Base-by-base conservation (phyloP, 2,329 filamentous ascomycete genomes). In the Penicillium sp. region DNA sequence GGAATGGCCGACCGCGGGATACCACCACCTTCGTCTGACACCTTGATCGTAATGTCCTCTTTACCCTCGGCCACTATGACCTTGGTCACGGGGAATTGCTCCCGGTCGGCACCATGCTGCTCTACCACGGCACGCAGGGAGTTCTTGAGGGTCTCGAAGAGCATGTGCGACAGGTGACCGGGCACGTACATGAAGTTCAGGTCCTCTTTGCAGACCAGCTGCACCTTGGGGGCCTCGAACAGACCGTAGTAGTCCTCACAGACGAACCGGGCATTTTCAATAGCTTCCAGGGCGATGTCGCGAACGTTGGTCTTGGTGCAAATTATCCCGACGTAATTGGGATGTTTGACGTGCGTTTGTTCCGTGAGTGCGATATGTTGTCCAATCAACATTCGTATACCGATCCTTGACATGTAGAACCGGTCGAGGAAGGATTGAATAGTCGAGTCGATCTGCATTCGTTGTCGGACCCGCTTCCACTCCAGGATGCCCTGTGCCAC, bases 171-270 rank as follows among this genome's bases (percentile, higher is more conserved):
- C 71, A 98, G 71, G 74, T 98, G 93, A n/a, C 93, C 93, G 0
- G 93, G 93, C 46, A 98, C 93, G 68, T 98, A 98, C 93, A 98
- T 98, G 75, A 98, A 98, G 77, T 95, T 87, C 65, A 98, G 80
- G 70, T 95, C 85, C 15, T 89, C 87, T 65, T 91, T 90, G 78
- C 93, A 98, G 53, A 98, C 89, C 49, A 98, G 86, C 73, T 97
- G 91, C 59, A 98, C 87, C 71, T 95, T 95, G 48, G 93, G 93
- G 7, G 93, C 91, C 67, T 97, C 92, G 65, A 97, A 98, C 9
- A 98, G 78, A 54, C 93, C 93, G 67, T 97, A 98, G 73, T 97
- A 92, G 68, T 97, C 93, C 72, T 98, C 93, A 68, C 93, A 98
- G 29, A 98, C 93, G 66, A 97, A 98, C n/a, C 93, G 84, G 37